Base-by-base conservation (phyloP, 257 asterid species). In the Vinca minor region DNA sequence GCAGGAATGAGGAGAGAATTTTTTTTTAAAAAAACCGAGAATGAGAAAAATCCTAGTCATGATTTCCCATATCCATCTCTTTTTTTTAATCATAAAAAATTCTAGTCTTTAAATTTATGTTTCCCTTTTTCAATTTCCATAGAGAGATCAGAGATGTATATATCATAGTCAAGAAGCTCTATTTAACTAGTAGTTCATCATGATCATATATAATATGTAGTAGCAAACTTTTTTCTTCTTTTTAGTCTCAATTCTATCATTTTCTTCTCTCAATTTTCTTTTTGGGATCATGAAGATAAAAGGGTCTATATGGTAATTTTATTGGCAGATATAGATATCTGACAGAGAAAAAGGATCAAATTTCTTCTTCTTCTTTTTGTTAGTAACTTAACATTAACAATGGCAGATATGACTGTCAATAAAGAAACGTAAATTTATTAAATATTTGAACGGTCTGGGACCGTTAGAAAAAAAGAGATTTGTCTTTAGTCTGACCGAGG, bases 101-200 rank as follows among this genome's bases (percentile, higher is more conserved):
- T 29, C 32, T 12, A 31, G 48, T 46, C 49, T 49, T 57, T 49
- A 45, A 32, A 49, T 32, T 53, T 11, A 5, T 26, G 59, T 53
- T n/a, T n/a, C n/a, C 12, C 53, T 42, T 67, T 58, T 42, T 20
- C n/a, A 58, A 23, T 72, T 36, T 52, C 60, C 41, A 49, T 59
- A 77, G 74, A n/a, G n/a, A n/a, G n/a, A n/a, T n/a, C n/a, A 73
- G 77, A 47, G 7, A 2, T 80, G 78, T 79, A 63, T 61, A 78
- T 71, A n/a, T n/a, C n/a, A 53, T 69, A 73, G 79, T 66, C 68
- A 34, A 64, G 64, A 52, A 31, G 35, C n/a, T n/a, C n/a, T n/a
- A n/a, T n/a, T n/a, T 48, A 42, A 26, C 68, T 54, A 56, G 44
- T 49, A 58, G n/a, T n/a, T n/a, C n/a, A n/a, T n/a, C n/a, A n/a